Evolutionary conservation across 768 basidiomycete species (phyloP), one percentile per base, ranked within the genome.

Genomic region (Rhizopogon rudus): DNA sequence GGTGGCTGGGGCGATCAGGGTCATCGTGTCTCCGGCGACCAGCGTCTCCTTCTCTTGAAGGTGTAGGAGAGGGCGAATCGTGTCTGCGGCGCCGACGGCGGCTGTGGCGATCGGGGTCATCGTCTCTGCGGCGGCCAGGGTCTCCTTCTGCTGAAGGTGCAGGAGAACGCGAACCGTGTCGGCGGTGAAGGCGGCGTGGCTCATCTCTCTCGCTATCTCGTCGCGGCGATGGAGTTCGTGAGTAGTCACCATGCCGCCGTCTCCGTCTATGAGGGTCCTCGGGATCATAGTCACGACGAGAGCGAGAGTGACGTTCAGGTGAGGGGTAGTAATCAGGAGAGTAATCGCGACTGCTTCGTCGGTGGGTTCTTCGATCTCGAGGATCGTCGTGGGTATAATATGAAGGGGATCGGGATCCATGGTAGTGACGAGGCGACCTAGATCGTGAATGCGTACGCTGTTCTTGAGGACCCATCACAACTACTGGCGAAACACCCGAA

Each of bases 381-480:
- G 59, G 56, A 8, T 54, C 56, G 5, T 54, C 52, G 2, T 49
- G 25, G 12, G 43, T 13, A 14, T 43, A 54, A 37, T 44, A 45
- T 29, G 44, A 46, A 31, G 25, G 40, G n/a, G 63, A 55, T 9
- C 54, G 33, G 5, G 54, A 54, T 25, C 57, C 41, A 46, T 40
- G 25, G 59, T 17, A 57, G 58, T 49, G 49, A 55, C 14, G 57
- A 59, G 35, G 67, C 31, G 67, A 66, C 28, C 62, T 64, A 25
- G 60, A 59, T 28, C 53, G 67, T 22, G 43, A 33, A 17, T 45
- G 56, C 53, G 31, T 33, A 33, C 31, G 52, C 55, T 42, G 63
- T 54, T 58, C 58, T 17, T 40, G 8, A 57, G 59, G 43, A 54
- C 40, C 20, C 35, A 56, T 5, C 5, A 53, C 28, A 17, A 58